Base-by-base conservation (phyloP, 768 basidiomycete species). In the Suillus paluster region DNA sequence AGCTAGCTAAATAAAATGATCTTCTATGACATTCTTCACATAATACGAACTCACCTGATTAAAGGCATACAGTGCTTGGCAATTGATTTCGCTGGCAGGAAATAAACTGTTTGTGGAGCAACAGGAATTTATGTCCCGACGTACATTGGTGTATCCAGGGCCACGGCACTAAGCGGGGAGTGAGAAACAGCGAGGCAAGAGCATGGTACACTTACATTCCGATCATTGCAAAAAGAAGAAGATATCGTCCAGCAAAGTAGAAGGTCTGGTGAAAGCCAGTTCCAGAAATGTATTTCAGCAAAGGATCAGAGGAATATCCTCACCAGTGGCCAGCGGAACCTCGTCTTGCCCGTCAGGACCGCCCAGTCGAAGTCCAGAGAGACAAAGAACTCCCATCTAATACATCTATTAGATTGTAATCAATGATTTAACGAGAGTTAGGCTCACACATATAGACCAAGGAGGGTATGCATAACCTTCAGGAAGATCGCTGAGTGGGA, bases 311-410 rank as follows among this genome's bases (percentile, higher is more conserved):
- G 10, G 10, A 38, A 8, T 10, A 33, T 23, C 78, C 85, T 64
- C 55, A 78, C 80, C 72, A 83, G 63, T 5, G 82, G 83, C 83
- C 82, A 83, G 46, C 80, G 73, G 66, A 81, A 83, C 63, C 71
- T 74, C 45, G 71, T 74, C 69, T 73, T 81, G 25, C 82, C 77
- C 10, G 68, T 68, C 58, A 83, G 63, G 41, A 80, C 73, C 4
- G 71, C 72, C 74, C 73, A 78, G 63, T 83, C 82, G 58, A 83
- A 83, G 59, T 73, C 64, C 19, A 80, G 67, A 12, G 81, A 80
- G 48, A 77, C 76, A 45, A 75, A 53, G 49, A 81, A 71, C 68
- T 83, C 81, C 81, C 81, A 83, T 33, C 80, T 81, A 54, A 50
- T 46, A 27, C 10, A 14, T n/a, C 17, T 55, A 15, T 61, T 34